Evolutionary conservation across 208 protist species (phyloP).

Genomic region (Angomonas ambiguus): DNA sequence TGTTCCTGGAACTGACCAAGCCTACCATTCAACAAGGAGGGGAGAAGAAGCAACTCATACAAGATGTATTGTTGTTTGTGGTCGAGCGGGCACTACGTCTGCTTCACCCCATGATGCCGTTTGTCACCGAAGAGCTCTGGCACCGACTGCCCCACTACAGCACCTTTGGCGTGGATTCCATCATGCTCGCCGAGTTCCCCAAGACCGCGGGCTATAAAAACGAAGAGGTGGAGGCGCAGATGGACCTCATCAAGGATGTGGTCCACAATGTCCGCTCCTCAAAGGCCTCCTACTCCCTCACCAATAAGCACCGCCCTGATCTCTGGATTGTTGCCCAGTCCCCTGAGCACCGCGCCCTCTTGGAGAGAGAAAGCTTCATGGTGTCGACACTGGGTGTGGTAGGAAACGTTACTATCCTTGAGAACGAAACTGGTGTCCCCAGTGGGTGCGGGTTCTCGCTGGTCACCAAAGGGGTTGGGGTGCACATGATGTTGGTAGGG

Average conservation of each 20-base stretch:
- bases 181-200: conserved; percentile 90
- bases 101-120: conserved; percentile 99
- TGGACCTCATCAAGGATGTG: conserved; percentile 82
- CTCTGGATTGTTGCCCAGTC: conserved; percentile 70
- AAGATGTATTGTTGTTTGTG: conserved; percentile 90
- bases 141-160: conserved; percentile 90
- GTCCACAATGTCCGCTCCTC: conserved; percentile 84
- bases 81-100: conserved; percentile 93
- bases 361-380: conserved; percentile 53
- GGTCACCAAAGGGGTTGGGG: conserved; percentile 75
- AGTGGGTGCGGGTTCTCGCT: conserved; percentile 84
- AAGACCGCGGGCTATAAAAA: conserved; percentile 54
- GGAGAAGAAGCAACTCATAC: conserved; percentile 70
- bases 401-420: conserved; percentile 64
- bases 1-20: conserved; percentile 96
- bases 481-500: conserved; percentile 88
- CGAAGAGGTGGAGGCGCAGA: conserved; percentile 61
- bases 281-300: conserved; percentile 87
- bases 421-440: conserved; percentile 55
- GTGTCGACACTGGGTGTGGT: conserved; percentile 76
- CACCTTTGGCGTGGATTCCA: conserved; percentile 67
- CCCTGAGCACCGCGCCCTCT: conserved; percentile 32
- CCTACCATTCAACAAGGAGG: conserved; percentile 78
- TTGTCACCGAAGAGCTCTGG: conserved; percentile 99
- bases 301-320: conserved; percentile 85